phyloP scores from a whole-genome alignment of 495 filamentous ascomycete species.

The Neurospora sp. region DNA sequence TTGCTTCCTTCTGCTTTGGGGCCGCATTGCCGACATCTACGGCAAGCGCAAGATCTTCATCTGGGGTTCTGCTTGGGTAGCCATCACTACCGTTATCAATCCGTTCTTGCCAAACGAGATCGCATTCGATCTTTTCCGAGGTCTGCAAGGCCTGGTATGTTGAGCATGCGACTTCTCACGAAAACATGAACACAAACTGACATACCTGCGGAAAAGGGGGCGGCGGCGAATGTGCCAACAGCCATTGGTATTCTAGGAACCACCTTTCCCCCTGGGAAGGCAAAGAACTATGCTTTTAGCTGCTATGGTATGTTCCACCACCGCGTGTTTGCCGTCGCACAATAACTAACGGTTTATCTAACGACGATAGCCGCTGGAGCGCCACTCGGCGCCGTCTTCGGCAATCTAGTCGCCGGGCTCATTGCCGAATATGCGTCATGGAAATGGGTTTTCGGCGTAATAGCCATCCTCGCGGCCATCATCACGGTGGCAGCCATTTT shows the following conservation, averaged over 20 bases:
- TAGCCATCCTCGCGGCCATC: conserved; percentile 51
- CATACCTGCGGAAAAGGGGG: conserved; percentile 34
- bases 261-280: conserved; percentile 50
- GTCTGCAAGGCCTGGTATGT: conserved; percentile 59
- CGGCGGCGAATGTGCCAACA: conserved; percentile 56
- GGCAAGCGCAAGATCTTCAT: conserved; percentile 63
- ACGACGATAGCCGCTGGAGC: conserved; percentile 40
- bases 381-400: conserved; percentile 46
- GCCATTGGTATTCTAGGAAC: conserved; percentile 55
- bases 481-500: conserved; percentile 51
- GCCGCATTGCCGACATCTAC: conserved; percentile 63
- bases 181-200: neutral
- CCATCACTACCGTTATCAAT: conserved; percentile 51
- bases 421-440: conserved; percentile 46
- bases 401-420: conserved; percentile 44
- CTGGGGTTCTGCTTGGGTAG: conserved; percentile 52
- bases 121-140: conserved; percentile 59
- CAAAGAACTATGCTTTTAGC: conserved; percentile 55
- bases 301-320: conserved; percentile 26
- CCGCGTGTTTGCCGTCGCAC: neutral
- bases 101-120: conserved; percentile 59
- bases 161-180: conserved; percentile 5
- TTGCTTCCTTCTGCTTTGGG: conserved; percentile 64
- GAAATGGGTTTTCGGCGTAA: conserved; percentile 57
- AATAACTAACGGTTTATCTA: neutral